phyloP scores from a whole-genome alignment of 2,329 filamentous ascomycete genomes.

The Chrysoporthe deuterocubensis region DNA sequence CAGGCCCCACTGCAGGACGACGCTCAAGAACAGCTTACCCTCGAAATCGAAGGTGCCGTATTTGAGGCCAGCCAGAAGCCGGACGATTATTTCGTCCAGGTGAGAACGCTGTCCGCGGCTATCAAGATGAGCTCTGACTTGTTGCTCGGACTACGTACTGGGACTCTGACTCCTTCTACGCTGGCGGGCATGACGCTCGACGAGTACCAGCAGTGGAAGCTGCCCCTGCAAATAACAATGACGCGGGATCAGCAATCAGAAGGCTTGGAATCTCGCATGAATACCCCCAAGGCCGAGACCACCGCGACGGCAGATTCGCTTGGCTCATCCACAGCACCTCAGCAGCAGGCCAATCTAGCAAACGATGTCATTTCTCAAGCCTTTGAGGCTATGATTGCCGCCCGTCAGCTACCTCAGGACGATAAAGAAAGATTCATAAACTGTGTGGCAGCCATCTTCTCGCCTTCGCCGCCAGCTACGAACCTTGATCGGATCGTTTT shows the following conservation, averaged over 20 bases:
- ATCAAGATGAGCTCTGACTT: not conserved
- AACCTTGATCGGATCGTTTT: not conserved
- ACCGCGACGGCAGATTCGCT: too few species aligned
- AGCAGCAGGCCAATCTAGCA: too few species aligned
- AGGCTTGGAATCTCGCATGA: too few species aligned
- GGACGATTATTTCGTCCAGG: not conserved
- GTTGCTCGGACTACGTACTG: not conserved
- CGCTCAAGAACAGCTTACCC: not conserved
- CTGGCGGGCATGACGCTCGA: not conserved
- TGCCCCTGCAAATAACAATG: not conserved
- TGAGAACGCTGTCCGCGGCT: not conserved
- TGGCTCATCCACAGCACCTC: too few species aligned
- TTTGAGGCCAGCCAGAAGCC: too few species aligned
- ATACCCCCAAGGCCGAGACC: too few species aligned
- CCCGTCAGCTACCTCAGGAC: not conserved
- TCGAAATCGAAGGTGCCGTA: not conserved
- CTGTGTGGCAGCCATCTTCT: not conserved
- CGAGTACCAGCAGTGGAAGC: not conserved
- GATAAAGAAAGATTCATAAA: not conserved
- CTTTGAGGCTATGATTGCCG: too few species aligned
- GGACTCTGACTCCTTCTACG: not conserved
- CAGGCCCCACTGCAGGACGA: not conserved
- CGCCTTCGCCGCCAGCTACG: not conserved
- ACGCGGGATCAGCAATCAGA: too few species aligned
- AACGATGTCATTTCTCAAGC: too few species aligned